These are phyloP conservation scores for Dichomitus squalens DNA, from an alignment of 1,284 basidiomycete species.

Conservation along the genomic window DNA sequence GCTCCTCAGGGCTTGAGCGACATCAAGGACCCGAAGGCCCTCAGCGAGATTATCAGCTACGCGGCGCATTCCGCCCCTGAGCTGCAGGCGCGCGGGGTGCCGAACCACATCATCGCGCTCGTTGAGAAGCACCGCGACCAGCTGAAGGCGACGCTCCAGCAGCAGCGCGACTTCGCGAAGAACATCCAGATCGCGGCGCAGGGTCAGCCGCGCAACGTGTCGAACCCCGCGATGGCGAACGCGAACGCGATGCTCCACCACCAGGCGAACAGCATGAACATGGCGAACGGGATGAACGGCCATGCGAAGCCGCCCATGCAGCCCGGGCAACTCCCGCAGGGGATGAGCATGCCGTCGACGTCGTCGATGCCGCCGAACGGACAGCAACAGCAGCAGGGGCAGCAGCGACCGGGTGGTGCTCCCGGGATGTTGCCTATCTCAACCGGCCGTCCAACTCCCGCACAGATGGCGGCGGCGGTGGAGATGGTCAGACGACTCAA, in stretches of 20 bases:
- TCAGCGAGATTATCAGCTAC: constrained; percentile 45
- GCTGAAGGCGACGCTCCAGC: constrained; percentile 43
- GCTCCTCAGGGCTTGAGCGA: constrained; percentile 4
- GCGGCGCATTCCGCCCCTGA: constrained; percentile 49
- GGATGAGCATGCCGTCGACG: background rate
- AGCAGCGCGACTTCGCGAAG: constrained; percentile 42
- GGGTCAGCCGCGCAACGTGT: constrained; percentile 8
- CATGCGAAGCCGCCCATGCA: background rate
- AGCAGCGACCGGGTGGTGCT: background rate
- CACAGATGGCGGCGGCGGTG: constrained; percentile 19
- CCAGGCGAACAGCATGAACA: constrained; percentile 10
- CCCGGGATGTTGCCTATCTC: background rate
- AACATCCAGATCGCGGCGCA: constrained; percentile 15
- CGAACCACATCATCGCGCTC: constrained; percentile 52
- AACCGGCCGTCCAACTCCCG: background rate
- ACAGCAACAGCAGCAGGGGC: constrained; percentile 7
- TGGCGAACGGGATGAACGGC: background rate
- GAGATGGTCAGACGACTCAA: constrained; percentile 37
- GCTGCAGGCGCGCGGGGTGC: constrained; percentile 53
- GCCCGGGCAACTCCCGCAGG: background rate
- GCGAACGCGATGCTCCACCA: constrained; percentile 6
- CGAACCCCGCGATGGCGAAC: constrained; percentile 8
- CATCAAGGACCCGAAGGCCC: constrained; percentile 33
- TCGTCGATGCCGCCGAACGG: constrained; percentile 3
- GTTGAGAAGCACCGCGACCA: constrained; percentile 58